A percentile compares a stretch with the other conserved stretches of the same genome.
These are phyloP conservation scores for Botrytis galanthina DNA, from an alignment of 2,329 filamentous ascomycete species.

Conservation along the genomic window DNA sequence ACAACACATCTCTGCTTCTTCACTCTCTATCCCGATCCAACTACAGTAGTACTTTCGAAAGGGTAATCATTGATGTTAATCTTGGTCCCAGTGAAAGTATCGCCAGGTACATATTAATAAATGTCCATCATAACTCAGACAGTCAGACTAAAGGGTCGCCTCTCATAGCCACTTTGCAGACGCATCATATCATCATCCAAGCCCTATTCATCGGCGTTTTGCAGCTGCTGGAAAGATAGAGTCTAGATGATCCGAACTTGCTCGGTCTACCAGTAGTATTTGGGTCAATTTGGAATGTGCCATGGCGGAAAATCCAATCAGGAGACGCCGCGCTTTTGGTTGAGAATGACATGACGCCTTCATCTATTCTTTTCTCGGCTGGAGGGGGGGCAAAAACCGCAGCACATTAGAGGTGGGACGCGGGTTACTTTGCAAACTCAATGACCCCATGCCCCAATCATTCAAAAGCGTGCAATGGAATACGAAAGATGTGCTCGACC, in stretches of 20 bases:
- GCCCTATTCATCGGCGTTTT: not conserved
- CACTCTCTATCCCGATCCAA: not conserved
- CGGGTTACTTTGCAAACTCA: not conserved
- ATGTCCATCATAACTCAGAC: not conserved
- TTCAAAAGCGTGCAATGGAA: not conserved
- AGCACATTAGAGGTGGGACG: not conserved
- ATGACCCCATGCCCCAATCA: conserved; percentile 4
- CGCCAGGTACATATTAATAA: not conserved
- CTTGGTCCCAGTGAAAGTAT: not conserved
- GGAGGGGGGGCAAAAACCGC: not conserved
- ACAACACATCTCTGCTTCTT: not conserved
- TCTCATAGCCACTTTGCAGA: conserved; percentile 3
- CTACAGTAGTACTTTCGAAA: not conserved
- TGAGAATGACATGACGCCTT: conserved; percentile 8
- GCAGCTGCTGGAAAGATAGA: not conserved
- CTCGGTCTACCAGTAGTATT: not conserved
- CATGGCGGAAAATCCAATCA: conserved; percentile 5
- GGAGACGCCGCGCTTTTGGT: conserved; percentile 14
- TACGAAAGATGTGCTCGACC: conserved; percentile 1
- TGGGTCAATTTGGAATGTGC: not conserved
- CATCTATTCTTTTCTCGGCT: not conserved
- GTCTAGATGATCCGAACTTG: not conserved
- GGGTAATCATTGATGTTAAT: not conserved
- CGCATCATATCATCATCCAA: not conserved
- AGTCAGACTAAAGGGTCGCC: not conserved